These are phyloP conservation scores for Raddia guianensis DNA, from an alignment of 176 grass and related monocot species.

Conservation along the genomic window DNA sequence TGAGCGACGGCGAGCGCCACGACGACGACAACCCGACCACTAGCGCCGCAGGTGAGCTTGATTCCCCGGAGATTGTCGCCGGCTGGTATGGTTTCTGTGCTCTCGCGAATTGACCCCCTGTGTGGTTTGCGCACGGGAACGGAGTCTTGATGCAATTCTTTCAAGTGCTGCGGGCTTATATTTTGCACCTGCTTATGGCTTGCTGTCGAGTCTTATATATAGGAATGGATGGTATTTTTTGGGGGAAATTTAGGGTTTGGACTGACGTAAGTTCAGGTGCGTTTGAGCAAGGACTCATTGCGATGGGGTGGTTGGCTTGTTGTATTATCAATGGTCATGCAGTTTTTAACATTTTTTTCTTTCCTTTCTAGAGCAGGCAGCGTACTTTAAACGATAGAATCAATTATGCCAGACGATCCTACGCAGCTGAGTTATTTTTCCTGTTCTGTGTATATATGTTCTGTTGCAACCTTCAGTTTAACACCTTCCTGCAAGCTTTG, in stretches of 20 bases:
- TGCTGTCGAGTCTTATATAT: conserved; percentile 9
- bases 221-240: not conserved
- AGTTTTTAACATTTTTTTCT: not conserved
- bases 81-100: conserved; percentile 23
- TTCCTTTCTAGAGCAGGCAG: not conserved
- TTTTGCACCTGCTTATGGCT: not conserved
- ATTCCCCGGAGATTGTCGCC: not conserved
- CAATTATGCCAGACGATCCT: not conserved
- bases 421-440: not conserved
- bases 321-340: not conserved
- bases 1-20: conserved; percentile 49
- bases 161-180: not conserved
- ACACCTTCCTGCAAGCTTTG: not conserved
- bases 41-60: conserved; percentile 49
- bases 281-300: not conserved
- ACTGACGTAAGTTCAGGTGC: not conserved
- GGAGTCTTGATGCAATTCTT: not conserved
- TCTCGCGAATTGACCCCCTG: not conserved
- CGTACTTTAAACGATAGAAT: not conserved
- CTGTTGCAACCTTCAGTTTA: conserved; percentile 10
- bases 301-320: conserved; percentile 3
- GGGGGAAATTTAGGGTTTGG: not conserved
- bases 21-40: conserved; percentile 42
- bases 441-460: not conserved
- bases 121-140: not conserved